Percentiles rank a stretch among this genome's conserved stretches.
phyloP scores from a whole-genome alignment of 192 early-diverging fungal species.

The Irineochytrium annulatum region DNA sequence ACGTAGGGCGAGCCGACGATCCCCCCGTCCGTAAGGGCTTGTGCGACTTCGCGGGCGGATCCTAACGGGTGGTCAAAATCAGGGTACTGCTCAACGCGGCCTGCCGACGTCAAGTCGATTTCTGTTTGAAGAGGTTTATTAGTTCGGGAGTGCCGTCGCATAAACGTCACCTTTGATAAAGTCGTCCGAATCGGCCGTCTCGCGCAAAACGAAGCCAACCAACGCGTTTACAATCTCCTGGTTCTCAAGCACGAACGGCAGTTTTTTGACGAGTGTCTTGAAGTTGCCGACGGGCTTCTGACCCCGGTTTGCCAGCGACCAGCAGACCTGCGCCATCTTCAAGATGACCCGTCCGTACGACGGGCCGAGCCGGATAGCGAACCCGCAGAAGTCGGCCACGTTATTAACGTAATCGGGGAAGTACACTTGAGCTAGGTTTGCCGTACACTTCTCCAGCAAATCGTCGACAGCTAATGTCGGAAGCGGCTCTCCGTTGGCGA shows the following conservation, averaged over 20 bases:
- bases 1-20: neutral
- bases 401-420: slow-evolving; percentile 32
- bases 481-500: neutral
- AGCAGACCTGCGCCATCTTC: slow-evolving; percentile 34
- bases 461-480: slow-evolving; percentile 3
- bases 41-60: neutral
- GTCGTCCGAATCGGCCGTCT: slow-evolving; percentile 24
- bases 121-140: neutral
- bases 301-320: slow-evolving; percentile 27
- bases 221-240: slow-evolving; percentile 13
- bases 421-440: slow-evolving; percentile 32
- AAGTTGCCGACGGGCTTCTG: slow-evolving; percentile 23
- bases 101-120: slow-evolving; percentile 23
- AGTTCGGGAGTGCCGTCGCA: neutral
- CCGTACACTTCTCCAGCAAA: slow-evolving; percentile 31
- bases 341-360: slow-evolving; percentile 19
- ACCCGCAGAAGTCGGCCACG: slow-evolving; percentile 31
- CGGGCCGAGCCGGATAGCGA: slow-evolving; percentile 13
- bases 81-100: slow-evolving; percentile 3
- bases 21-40: neutral
- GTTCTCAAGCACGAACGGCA: slow-evolving; percentile 29
- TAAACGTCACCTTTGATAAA: slow-evolving; percentile 16
- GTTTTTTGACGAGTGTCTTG: slow-evolving; percentile 22
- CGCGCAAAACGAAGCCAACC: slow-evolving; percentile 23
- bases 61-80: slow-evolving; percentile 2